Evolutionary conservation across 306 rosid genomes (phyloP).

Genomic region (Comarum palustre): DNA sequence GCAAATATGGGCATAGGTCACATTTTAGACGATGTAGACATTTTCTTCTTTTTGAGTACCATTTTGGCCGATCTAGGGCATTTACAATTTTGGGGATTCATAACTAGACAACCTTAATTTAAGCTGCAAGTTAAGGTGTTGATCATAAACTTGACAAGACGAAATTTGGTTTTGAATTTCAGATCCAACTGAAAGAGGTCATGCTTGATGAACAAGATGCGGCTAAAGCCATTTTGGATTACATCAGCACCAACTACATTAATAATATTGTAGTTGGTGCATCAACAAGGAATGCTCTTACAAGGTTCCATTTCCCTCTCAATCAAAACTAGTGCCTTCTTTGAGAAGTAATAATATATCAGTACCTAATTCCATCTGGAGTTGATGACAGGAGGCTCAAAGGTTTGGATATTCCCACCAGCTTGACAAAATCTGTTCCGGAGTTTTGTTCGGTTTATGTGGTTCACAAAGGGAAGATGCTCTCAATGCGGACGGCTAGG

Average conservation of each 20-base stretch:
- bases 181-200: conserved; percentile 67
- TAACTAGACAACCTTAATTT: too few relatives aligned
- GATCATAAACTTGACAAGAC: not conserved
- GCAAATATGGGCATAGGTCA: too few relatives aligned
- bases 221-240: conserved; percentile 57
- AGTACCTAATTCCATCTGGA: not conserved
- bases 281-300: conserved; percentile 52
- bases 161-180: not conserved
- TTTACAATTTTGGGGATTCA: not conserved
- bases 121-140: not conserved
- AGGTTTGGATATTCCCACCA: conserved; percentile 49
- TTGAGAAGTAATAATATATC: not conserved
- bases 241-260: conserved; percentile 41
- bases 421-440: conserved; percentile 62
- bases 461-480: conserved; percentile 76
- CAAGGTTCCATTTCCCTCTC: conserved; percentile 40
- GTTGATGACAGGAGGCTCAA: conserved; percentile 57
- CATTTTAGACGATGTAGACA: too few relatives aligned
- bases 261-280: conserved; percentile 69
- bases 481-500: conserved; percentile 55
- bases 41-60: too few relatives aligned
- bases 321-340: not conserved
- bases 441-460: conserved; percentile 71
- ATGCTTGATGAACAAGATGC: conserved; percentile 60
- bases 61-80: not conserved